These are phyloP conservation scores for Cladosporium cucumerinum DNA, from an alignment of 2,329 filamentous ascomycete genomes.

Conservation along the genomic window DNA sequence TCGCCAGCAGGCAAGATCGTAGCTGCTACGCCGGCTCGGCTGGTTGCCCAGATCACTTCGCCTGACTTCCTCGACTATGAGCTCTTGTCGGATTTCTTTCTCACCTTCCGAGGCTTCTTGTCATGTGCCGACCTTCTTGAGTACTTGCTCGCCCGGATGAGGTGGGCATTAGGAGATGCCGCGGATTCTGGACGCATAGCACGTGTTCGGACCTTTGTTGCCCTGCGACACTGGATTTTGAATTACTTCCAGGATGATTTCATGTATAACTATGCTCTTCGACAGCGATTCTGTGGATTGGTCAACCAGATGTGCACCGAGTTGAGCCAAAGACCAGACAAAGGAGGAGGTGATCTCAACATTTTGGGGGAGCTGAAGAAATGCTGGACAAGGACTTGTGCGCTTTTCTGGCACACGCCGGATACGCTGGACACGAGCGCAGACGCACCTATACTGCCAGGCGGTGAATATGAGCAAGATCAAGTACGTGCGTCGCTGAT, in stretches of 20 bases:
- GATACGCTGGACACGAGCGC: constrained; percentile 55
- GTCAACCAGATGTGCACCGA: constrained; percentile 63
- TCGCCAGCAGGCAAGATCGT: constrained; percentile 70
- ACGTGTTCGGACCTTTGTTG: constrained; percentile 92
- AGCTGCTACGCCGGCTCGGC: constrained; percentile 82
- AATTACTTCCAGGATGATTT: constrained; percentile 99
- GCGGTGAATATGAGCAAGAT: constrained; percentile 49
- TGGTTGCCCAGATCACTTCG: constrained; percentile 95
- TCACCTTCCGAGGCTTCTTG: constrained; percentile 88
- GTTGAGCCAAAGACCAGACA: constrained; percentile 50
- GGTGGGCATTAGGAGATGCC: constrained; percentile 76
- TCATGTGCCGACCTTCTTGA: constrained; percentile 71
- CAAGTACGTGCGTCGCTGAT: constrained; percentile 1
- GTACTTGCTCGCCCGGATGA: constrained; percentile 78
- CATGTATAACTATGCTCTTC: constrained; percentile 68
- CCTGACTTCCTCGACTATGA: constrained; percentile 96
- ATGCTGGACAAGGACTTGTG: constrained; percentile 90
- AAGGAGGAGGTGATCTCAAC: constrained; percentile 67
- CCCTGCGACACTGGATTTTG: constrained; percentile 91
- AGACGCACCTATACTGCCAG: constrained; percentile 68
- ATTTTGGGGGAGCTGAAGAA: constrained; percentile 93
- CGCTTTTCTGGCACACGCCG: constrained; percentile 79
- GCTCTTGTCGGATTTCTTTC: constrained; percentile 93
- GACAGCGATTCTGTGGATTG: constrained; percentile 73
- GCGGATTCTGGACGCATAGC: constrained; percentile 90